Evolutionary conservation across 345 rosid genomes (phyloP).

Genomic region (Acer negundo): DNA sequence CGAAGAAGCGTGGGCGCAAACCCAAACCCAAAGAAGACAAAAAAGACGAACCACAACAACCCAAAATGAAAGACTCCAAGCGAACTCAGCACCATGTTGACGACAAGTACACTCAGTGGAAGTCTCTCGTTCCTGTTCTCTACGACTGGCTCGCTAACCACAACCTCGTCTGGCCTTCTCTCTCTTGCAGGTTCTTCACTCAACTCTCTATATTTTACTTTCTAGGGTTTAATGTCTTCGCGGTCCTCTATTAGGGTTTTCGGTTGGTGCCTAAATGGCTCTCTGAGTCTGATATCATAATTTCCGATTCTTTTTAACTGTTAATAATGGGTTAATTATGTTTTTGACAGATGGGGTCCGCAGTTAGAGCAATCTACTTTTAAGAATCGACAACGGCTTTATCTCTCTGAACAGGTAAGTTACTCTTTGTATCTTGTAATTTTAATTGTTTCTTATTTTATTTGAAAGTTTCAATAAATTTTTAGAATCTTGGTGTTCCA

Average conservation of each 20-base stretch:
- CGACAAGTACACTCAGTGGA: conserved; percentile 95
- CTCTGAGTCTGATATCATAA: no score
- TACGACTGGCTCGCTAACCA: conserved; percentile 99
- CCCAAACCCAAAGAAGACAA: conserved; percentile 20
- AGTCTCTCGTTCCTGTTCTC: conserved; percentile 89
- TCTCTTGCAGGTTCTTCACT: conserved; percentile 83
- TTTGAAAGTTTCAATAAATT: not conserved
- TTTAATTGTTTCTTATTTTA: not conserved
- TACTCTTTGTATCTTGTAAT: not conserved
- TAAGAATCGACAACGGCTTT: conserved; percentile 86
- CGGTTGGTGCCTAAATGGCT: no score
- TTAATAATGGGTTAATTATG: conserved; percentile 13
- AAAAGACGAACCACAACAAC: conserved; percentile 1
- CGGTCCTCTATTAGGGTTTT: conserved; percentile 3
- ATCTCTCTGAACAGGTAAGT: conserved; percentile 78
- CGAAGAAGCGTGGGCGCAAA: conserved; percentile 18
- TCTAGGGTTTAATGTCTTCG: conserved; percentile 33
- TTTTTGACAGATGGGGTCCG: conserved; percentile 73
- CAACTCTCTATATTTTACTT: not conserved
- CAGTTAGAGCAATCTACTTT: conserved; percentile 82
- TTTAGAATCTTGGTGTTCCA: not conserved
- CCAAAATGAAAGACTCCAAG: conserved; percentile 44
- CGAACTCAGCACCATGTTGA: conserved; percentile 61
- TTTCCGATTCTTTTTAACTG: not conserved
- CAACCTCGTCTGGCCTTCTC: conserved; percentile 99